Evolutionary conservation across 441 rosid genomes (phyloP).

Genomic region (Adansonia gregorii): DNA sequence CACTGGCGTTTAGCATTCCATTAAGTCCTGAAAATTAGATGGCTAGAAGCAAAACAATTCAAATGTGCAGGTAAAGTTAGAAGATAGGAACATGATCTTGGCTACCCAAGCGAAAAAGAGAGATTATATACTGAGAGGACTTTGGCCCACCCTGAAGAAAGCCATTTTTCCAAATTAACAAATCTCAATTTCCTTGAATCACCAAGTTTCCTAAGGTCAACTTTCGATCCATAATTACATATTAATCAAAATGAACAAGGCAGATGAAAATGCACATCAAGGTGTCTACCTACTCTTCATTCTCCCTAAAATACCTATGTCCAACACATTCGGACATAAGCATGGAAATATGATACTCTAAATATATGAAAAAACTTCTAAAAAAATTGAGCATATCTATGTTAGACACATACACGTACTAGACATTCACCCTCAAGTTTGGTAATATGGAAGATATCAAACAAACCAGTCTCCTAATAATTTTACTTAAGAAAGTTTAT

Average conservation of each 20-base stretch:
- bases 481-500: slow-evolving; percentile 10
- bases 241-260: not conserved
- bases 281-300: not conserved
- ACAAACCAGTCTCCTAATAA: not conserved
- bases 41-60: slow-evolving; percentile 11
- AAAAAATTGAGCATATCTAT: too few species aligned
- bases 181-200: slow-evolving; percentile 8
- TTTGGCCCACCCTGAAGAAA: not conserved
- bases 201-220: not conserved
- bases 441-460: not conserved
- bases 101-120: not conserved
- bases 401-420: too few species aligned
- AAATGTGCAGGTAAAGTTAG: not conserved
- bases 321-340: too few species aligned
- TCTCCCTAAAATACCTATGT: too few species aligned
- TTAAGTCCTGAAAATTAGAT: not conserved
- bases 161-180: not conserved
- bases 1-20: slow-evolving; percentile 9
- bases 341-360: too few species aligned
- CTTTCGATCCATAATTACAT: not conserved
- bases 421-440: too few species aligned
- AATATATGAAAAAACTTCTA: too few species aligned
- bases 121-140: not conserved
- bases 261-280: not conserved
- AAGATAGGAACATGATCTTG: not conserved